These are phyloP conservation scores for Elsinoe australis DNA, from an alignment of 2,329 filamentous ascomycete genomes.

Conservation along the genomic window DNA sequence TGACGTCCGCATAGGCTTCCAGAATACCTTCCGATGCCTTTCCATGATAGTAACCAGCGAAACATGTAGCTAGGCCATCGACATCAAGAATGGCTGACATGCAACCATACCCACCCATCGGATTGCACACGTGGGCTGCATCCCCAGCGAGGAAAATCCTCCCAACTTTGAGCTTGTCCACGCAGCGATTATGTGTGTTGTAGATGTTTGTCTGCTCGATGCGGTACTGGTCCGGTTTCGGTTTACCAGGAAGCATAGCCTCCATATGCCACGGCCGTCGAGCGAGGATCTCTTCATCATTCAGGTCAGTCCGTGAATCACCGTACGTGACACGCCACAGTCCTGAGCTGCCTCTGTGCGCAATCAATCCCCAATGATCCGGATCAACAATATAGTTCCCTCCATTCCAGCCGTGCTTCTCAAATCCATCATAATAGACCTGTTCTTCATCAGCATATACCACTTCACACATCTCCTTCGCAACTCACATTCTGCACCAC, in stretches of 20 bases:
- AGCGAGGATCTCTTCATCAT: constrained; percentile 24
- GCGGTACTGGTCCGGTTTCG: constrained; percentile 27
- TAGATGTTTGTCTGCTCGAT: constrained; percentile 35
- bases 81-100: constrained; percentile 25
- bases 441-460: neutral
- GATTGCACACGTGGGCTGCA: constrained; percentile 32
- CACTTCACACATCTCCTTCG: neutral
- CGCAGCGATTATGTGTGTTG: constrained; percentile 36
- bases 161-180: constrained; percentile 28
- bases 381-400: constrained; percentile 27
- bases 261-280: constrained; percentile 24
- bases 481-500: constrained; percentile 29
- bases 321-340: constrained; percentile 40
- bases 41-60: constrained; percentile 23
- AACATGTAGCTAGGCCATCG: constrained; percentile 24
- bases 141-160: constrained; percentile 34
- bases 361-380: constrained; percentile 26
- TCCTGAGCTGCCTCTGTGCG: constrained; percentile 25
- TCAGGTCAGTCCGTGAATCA: constrained; percentile 27
- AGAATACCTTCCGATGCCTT: constrained; percentile 27
- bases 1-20: constrained; percentile 30
- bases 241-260: constrained; percentile 23
- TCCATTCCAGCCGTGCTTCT: neutral
- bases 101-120: constrained; percentile 23
- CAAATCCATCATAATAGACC: constrained; percentile 10